phyloP scores from a whole-genome alignment of 1,284 basidiomycete genomes.

The Phlebopus sp. region DNA sequence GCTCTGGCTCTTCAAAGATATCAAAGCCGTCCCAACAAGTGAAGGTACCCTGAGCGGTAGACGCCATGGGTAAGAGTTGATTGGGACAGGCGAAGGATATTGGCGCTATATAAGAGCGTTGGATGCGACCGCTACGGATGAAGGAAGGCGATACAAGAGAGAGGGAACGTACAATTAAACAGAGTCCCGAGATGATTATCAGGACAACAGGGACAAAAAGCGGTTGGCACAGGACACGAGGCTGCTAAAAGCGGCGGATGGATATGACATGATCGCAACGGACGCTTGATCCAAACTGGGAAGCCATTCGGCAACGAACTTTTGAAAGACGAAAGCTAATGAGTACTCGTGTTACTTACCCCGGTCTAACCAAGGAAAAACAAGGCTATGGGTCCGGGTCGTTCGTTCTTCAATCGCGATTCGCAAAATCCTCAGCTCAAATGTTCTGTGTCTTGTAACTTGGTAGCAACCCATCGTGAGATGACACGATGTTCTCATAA shows the following conservation, averaged over 20 bases:
- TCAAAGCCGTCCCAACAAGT: slow-evolving; percentile 40
- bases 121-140: slow-evolving; percentile 14
- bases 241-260: slow-evolving; percentile 31
- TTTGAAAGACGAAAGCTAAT: neutral
- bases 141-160: slow-evolving; percentile 13
- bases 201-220: slow-evolving; percentile 21
- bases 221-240: slow-evolving; percentile 34
- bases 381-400: neutral
- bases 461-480: neutral
- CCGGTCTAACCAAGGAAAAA: no score
- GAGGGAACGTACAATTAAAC: slow-evolving; percentile 23
- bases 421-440: neutral
- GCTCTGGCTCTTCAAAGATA: slow-evolving; percentile 20
- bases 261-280: slow-evolving; percentile 14
- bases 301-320: neutral
- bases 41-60: slow-evolving; percentile 36
- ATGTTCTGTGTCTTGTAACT: slow-evolving; percentile 1
- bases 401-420: neutral
- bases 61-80: slow-evolving; percentile 21
- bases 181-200: slow-evolving; percentile 31
- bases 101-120: slow-evolving; percentile 3
- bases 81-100: slow-evolving; percentile 15
- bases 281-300: slow-evolving; percentile 15
- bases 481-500: slow-evolving; percentile 5
- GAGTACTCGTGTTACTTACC: neutral